These are phyloP conservation scores for Lentinula boryana DNA, from an alignment of 768 basidiomycete species.

Conservation along the genomic window DNA sequence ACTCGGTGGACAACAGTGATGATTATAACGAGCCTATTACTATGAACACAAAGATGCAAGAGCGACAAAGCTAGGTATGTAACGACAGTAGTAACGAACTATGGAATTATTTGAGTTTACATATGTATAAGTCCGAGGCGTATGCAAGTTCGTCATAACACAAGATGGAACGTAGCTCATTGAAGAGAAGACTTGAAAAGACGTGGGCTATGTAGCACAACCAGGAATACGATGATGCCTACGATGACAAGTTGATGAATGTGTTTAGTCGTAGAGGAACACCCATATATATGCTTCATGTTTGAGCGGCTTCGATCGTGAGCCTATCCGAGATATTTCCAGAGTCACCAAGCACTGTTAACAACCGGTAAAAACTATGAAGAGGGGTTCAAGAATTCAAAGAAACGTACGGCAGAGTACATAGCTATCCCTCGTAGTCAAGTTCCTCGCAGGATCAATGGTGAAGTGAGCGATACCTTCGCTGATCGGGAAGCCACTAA, in stretches of 20 bases:
- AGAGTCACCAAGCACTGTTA: conserved; percentile 41
- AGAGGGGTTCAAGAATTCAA: not conserved
- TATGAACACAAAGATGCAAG: not conserved
- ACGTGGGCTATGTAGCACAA: no score
- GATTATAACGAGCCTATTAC: not conserved
- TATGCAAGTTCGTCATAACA: not conserved
- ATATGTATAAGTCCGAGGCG: not conserved
- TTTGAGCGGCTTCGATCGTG: conserved; percentile 3
- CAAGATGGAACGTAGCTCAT: not conserved
- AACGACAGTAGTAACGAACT: not conserved
- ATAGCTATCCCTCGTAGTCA: conserved; percentile 29
- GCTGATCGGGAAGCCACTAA: conserved; percentile 30
- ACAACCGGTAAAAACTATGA: not conserved
- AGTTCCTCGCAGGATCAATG: conserved; percentile 16
- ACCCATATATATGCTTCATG: not conserved
- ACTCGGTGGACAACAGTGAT: not conserved
- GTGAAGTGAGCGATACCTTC: conserved; percentile 34
- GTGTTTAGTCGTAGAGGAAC: no score
- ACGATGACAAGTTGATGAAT: no score
- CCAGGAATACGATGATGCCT: no score
- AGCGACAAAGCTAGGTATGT: not conserved
- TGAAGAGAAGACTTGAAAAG: not conserved
- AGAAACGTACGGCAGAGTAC: conserved; percentile 36
- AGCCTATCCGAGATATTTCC: conserved; percentile 26
- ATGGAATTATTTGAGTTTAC: not conserved